Evolutionary conservation across 1,284 basidiomycete genomes (phyloP).

Genomic region (Moniliophthora roreri): DNA sequence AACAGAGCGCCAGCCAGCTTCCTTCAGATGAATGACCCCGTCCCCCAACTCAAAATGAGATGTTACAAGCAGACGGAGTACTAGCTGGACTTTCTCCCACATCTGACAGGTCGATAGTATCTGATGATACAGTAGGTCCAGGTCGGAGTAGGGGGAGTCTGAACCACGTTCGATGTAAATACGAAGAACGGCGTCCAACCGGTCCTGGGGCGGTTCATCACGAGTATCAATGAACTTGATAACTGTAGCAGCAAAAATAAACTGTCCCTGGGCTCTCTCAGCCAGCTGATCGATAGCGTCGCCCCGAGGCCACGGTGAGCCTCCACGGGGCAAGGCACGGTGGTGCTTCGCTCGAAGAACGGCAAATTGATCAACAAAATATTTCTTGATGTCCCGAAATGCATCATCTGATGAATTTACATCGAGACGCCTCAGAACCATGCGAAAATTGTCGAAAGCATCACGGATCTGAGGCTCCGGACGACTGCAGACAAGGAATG

Average conservation of each 20-base stretch:
- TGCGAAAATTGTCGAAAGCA: not conserved
- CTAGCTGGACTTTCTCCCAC: too few species aligned
- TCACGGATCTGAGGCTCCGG: not conserved
- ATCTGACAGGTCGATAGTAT: not conserved
- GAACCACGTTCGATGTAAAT: not conserved
- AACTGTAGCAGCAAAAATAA: not conserved
- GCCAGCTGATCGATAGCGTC: not conserved
- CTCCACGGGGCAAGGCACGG: too few species aligned
- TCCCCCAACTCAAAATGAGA: too few species aligned
- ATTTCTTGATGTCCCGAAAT: not conserved
- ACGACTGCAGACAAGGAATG: not conserved
- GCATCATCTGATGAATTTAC: not conserved
- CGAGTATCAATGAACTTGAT: not conserved
- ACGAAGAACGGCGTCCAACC: not conserved
- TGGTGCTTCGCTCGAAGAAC: not conserved
- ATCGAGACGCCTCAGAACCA: not conserved
- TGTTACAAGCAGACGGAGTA: too few species aligned
- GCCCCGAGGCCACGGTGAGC: not conserved
- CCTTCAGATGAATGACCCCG: too few species aligned
- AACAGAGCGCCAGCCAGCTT: too few species aligned
- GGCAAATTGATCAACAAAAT: not conserved
- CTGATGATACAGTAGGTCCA: not conserved
- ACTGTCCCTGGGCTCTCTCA: not conserved
- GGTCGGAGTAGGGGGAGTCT: not conserved
- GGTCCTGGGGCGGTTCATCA: not conserved